Evolutionary conservation across 495 filamentous ascomycete species (phyloP), one percentile per base, ranked within the genome.

Genomic region (Penicillium waksmanii): DNA sequence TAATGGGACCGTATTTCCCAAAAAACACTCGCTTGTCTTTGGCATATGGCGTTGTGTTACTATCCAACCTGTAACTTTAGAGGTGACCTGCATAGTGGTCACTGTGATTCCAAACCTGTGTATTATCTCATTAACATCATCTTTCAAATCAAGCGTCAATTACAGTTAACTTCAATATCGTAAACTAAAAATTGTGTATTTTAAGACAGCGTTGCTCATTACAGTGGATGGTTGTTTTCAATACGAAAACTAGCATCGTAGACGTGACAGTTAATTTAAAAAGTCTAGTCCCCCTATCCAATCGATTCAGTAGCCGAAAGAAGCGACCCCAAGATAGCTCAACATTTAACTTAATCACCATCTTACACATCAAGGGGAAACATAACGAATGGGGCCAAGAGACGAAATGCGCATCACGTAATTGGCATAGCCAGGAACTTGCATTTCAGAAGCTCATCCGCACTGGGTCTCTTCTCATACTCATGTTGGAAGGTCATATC

Each of bases 401-500:
- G 35, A 31, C 17, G 17, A 18, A 13, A 19, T 31, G 40, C 47
- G 55, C 25, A 48, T 77, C 63, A 82, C 51, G 70, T 71, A 51
- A 90, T 82, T 53, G 89, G 87, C 34, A 84, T 83, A 38, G 72
- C 66, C 70, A 96, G 77, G 74, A 97, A 97, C 49, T 88, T 87
- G 69, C 88, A 89, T 35, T 86, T 76, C 72, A 97, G 82, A 51
- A 98, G 73, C 60, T 97, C 94, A 64, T 97, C 94, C 13, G 95
- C 95, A 66, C 85, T 93, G 17, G 95, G 95, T 60, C 95, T 81
- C 78, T 88, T 86, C 71, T 95, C 91, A 73, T 96, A 91, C 68
- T 98, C 94, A 66, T 96, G 84, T 79, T 97, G 91, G 73, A 98
- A 98, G 2, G 95, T 97, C 80, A 89, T 85, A 55, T 82, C 83